Base-by-base conservation (phyloP, 805 yeast genomes). In the Lipomyces orientalis region DNA sequence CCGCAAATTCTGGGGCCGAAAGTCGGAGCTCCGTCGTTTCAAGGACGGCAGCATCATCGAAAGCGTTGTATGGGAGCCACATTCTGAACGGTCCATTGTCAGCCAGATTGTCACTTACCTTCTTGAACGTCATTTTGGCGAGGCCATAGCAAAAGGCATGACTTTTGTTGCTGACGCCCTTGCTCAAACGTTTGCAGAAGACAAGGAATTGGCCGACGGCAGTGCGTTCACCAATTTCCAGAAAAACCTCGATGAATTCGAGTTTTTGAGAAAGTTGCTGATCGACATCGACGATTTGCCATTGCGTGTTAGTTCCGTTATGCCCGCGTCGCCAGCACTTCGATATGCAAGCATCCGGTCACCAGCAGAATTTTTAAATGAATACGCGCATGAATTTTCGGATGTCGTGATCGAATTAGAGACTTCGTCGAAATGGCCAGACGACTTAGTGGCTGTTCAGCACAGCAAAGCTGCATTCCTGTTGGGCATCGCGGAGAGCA, bases 361-460 rank as follows among this genome's bases (percentile, higher is more conserved):
- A 70, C 98, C 98, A 0, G 91, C 87, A 52, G 97, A 97, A 49
- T 69, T 73, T n/a, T 54, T 67, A 2, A 46, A 64, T 10, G 22
- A n/a, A 16, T 31, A 58, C 4, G 77, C 75, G 52, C 75, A 74
- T 39, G 75, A 75, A 9, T 87, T 91, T 82, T 91, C 90, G 73
- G 93, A 90, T 56, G 88, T 89, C 16, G 83, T 95, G 9, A 76
- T 95, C 49, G 97, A 93, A 78, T 91, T 95, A 77, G 99, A 95
- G 79, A 82, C 90, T 2, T 91, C 97, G 1, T 84, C 86, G n/a
- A 87, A 88, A 77, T 95, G 99, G 99, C 99, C 99, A 1, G 97
- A 91, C 78, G 97, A 95, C 76, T 77, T 92, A 5, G 80, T 83
- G 52, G 93, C 97, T 1, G 80, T 93, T 64, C 98, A 95, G 77